Conservation (phyloP, 176 grass and related monocot species). For the Rhynchospora pubera region DNA sequence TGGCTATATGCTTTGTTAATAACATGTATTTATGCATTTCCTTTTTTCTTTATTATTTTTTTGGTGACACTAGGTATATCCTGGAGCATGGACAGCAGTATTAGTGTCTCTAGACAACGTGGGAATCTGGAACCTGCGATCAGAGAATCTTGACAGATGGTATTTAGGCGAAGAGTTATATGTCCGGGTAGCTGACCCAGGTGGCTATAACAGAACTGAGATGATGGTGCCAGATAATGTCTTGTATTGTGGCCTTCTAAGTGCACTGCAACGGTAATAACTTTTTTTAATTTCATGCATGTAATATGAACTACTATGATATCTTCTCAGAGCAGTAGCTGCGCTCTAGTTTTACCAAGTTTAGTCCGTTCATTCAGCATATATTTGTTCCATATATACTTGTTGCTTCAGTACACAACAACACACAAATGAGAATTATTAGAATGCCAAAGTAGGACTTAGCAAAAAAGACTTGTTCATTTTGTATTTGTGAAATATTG, state of each 20-base stretch:
- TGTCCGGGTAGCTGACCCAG: conserved; percentile 60
- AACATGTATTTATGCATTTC: neutral
- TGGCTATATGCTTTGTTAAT: neutral
- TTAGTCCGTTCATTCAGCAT: neutral
- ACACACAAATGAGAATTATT: neutral
- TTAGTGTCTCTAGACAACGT: conserved; percentile 74
- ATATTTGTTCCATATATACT: neutral
- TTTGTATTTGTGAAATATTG: neutral
- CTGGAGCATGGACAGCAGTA: conserved; percentile 81
- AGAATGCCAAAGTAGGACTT: neutral
- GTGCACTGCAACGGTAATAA: neutral
- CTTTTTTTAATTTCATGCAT: neutral
- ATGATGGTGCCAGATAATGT: conserved; percentile 53
- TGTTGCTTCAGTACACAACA: neutral
- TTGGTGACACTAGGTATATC: conserved; percentile 46
- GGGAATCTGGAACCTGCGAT: conserved; percentile 73
- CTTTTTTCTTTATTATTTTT: neutral
- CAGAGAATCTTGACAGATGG: conserved; percentile 72
- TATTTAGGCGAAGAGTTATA: conserved; percentile 82
- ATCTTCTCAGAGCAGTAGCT: neutral
- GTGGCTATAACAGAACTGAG: conserved; percentile 63
- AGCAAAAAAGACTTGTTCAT: neutral
- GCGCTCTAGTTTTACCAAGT: neutral
- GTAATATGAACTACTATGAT: neutral
- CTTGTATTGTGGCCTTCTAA: conserved; percentile 63